Evolutionary conservation across 805 yeast species (phyloP).

Genomic region (Debaryomyces hansenii): DNA sequence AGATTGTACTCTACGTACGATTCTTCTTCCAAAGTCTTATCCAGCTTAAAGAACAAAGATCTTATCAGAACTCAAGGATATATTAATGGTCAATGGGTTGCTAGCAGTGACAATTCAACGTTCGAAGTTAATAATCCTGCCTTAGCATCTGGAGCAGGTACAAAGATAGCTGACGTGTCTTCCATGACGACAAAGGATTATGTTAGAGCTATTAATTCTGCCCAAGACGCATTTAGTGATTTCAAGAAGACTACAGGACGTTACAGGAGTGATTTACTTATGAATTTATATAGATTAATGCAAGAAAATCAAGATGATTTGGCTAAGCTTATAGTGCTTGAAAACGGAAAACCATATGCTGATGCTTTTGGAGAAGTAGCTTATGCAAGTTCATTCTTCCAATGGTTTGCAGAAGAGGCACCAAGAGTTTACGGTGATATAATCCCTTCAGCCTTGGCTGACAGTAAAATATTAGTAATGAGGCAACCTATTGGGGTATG

Average conservation of each 20-base stretch:
- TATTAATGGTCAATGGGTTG: slow-evolving; percentile 75
- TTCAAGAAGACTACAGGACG: slow-evolving; percentile 59
- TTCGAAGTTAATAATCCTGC: slow-evolving; percentile 83
- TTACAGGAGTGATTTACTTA: slow-evolving; percentile 53
- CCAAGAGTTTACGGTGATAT: slow-evolving; percentile 69
- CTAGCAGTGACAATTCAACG: slow-evolving; percentile 37
- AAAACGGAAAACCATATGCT: slow-evolving; percentile 71
- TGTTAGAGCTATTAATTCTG: slow-evolving; percentile 54
- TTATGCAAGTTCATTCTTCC: slow-evolving; percentile 74
- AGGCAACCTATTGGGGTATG: slow-evolving; percentile 82
- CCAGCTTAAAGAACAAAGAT: slow-evolving; percentile 43
- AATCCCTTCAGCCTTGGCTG: slow-evolving; percentile 52
- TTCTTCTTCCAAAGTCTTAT: slow-evolving; percentile 3
- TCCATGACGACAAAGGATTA: slow-evolving; percentile 51
- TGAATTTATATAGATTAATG: slow-evolving; percentile 53
- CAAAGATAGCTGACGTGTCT: slow-evolving; percentile 52
- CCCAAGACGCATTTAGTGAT: slow-evolving; percentile 50
- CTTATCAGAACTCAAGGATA: slow-evolving; percentile 60
- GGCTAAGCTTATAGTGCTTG: slow-evolving; percentile 62
- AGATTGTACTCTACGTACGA: background rate
- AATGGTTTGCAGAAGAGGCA: slow-evolving; percentile 88
- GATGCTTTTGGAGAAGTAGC: slow-evolving; percentile 73
- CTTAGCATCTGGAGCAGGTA: slow-evolving; percentile 37
- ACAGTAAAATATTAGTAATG: slow-evolving; percentile 53
- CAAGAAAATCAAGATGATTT: slow-evolving; percentile 61